A percentile compares a stretch with the other conserved stretches of the same genome.
These are phyloP conservation scores for Melastoma malabathricum DNA, from an alignment of 345 rosid genomes.

Conservation along the genomic window DNA sequence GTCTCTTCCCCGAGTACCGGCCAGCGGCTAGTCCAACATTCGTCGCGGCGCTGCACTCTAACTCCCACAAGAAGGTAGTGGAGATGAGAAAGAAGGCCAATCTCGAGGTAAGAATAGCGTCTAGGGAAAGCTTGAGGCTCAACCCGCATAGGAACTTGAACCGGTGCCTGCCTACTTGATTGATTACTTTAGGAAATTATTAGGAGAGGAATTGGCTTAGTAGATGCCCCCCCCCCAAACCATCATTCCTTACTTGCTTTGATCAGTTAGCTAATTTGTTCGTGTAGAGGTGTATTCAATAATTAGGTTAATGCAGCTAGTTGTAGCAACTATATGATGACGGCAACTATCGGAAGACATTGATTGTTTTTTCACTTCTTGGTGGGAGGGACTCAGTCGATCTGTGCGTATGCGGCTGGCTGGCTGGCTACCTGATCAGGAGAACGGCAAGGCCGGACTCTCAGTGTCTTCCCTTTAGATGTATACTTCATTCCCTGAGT, in stretches of 20 bases:
- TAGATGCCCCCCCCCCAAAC: slow-evolving; percentile 10
- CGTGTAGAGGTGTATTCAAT: no score
- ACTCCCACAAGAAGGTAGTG: slow-evolving; percentile 63
- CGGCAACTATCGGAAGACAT: no score
- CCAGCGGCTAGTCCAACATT: slow-evolving; percentile 87
- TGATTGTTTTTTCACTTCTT: no score
- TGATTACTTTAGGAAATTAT: slow-evolving; percentile 8
- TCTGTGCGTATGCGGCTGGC: no score
- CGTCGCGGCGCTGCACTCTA: slow-evolving; percentile 52
- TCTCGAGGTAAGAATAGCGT: not conserved
- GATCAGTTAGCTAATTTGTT: not conserved
- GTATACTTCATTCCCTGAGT: no score
- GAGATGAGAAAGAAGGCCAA: slow-evolving; percentile 56
- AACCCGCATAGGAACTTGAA: slow-evolving; percentile 5
- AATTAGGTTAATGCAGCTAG: no score
- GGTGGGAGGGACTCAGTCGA: no score
- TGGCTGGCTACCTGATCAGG: no score
- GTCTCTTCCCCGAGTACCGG: slow-evolving; percentile 77
- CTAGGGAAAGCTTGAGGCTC: slow-evolving; percentile 1
- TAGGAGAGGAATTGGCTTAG: slow-evolving; percentile 12
- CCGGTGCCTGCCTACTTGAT: slow-evolving; percentile 19
- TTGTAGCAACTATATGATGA: no score
- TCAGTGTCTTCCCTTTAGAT: no score
- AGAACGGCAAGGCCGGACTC: no score
- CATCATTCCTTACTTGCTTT: slow-evolving; percentile 8